A percentile compares a stretch with the other conserved stretches of the same genome.
phyloP scores from a whole-genome alignment of 2,329 filamentous ascomycete species.

The Verticillium albo-atrum region DNA sequence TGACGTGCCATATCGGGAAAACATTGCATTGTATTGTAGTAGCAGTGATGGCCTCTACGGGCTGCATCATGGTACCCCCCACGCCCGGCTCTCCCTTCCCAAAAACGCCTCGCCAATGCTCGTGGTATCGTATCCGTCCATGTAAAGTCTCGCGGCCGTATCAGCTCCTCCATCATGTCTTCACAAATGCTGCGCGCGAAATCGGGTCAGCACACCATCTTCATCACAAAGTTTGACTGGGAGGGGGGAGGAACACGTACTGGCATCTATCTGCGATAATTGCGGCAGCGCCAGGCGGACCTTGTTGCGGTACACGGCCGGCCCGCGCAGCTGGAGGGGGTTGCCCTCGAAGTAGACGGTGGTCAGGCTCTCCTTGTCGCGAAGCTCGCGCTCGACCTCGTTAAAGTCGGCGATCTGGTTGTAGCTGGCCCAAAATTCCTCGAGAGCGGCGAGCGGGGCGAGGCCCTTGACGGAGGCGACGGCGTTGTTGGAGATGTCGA shows the following conservation, averaged over 20 bases:
- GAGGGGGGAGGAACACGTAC: conserved; percentile 56
- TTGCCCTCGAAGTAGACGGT: conserved; percentile 98
- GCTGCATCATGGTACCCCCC: not conserved
- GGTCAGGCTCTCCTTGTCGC: conserved; percentile 71
- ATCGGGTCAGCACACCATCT: conserved; percentile 3
- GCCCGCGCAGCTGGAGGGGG: conserved; percentile 72
- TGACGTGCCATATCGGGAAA: not conserved
- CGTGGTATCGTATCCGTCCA: not conserved
- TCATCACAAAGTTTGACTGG: not conserved
- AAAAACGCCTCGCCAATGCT: conserved; percentile 2
- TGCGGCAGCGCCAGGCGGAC: conserved; percentile 82
- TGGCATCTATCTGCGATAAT: conserved; percentile 91
- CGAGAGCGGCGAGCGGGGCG: conserved; percentile 62
- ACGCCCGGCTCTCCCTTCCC: not conserved
- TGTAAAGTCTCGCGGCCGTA: not conserved
- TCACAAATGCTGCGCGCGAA: conserved; percentile 13
- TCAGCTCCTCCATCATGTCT: conserved; percentile 4
- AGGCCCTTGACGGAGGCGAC: conserved; percentile 72
- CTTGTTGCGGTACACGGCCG: conserved; percentile 93
- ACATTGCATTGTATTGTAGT: not conserved
- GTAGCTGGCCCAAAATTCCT: conserved; percentile 93
- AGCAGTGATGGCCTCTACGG: not conserved
- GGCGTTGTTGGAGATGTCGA: conserved; percentile 89
- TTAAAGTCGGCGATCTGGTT: conserved; percentile 76
- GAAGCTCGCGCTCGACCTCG: conserved; percentile 75